These are phyloP conservation scores for Yamadazyma sp. DNA, from an alignment of 1,139 yeast genomes.

Conservation along the genomic window DNA sequence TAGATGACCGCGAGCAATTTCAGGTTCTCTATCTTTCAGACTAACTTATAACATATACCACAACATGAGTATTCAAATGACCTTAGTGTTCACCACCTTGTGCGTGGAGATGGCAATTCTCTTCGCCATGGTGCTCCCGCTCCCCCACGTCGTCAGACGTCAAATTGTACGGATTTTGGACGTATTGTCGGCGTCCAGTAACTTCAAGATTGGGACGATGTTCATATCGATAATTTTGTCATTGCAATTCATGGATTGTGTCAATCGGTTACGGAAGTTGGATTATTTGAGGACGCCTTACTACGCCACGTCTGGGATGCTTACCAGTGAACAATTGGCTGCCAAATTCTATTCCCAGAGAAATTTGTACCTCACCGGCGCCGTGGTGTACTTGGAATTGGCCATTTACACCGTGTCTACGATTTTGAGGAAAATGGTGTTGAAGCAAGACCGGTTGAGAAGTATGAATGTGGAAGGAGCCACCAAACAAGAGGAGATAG, in stretches of 20 bases:
- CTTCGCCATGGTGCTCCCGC: conserved; percentile 57
- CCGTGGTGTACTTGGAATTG: conserved; percentile 58
- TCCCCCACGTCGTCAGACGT: conserved; percentile 57
- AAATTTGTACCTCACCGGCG: conserved; percentile 70
- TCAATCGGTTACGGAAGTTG: conserved; percentile 44
- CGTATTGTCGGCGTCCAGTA: conserved; percentile 35
- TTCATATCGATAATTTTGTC: conserved; percentile 49
- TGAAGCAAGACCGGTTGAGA: conserved; percentile 50
- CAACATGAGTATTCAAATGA: conserved; percentile 49
- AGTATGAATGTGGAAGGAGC: conserved; percentile 22
- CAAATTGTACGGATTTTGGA: conserved; percentile 42
- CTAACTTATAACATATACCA: not conserved
- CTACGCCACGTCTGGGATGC: conserved; percentile 19
- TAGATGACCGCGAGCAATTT: conserved; percentile 1
- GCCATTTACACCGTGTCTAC: conserved; percentile 60
- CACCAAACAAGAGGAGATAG: conserved; percentile 29
- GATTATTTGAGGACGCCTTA: conserved; percentile 27
- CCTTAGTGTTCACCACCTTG: conserved; percentile 44
- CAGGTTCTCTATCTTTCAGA: not conserved
- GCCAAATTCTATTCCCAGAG: conserved; percentile 68
- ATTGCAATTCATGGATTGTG: conserved; percentile 61
- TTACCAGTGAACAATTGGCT: conserved; percentile 45
- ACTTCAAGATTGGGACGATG: conserved; percentile 49
- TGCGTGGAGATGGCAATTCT: conserved; percentile 55
- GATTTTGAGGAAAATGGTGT: conserved; percentile 57